Evolutionary conservation across 1,139 yeast species (phyloP), one percentile per base, ranked within the genome.

Genomic region (Ashbya aceris): DNA sequence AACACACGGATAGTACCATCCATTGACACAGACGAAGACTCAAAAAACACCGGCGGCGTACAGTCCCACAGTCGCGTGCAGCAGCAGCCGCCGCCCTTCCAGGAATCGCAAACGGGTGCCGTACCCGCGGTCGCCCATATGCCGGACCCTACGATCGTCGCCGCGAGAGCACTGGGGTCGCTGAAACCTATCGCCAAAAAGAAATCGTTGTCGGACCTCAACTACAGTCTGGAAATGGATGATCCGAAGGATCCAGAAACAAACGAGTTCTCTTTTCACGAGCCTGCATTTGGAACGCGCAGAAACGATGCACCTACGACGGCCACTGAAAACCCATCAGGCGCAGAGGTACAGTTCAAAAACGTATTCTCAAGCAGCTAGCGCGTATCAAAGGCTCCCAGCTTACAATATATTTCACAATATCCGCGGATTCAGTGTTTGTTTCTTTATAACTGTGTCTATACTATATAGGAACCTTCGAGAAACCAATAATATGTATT

Each of bases 1-100:
- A 54, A 55, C 20, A 47, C 54, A 7, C 44, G 50, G 12, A 48
- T 55, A n/a, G 45, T 50, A 8, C 56, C 54, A 3, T 36, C 40
- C 23, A 31, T 30, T n/a, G 28, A 31, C 5, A 35, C 40, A 31
- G 46, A 40, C 38, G 36, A 38, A 10, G 36, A 41, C 9, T 14
- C 10, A 20, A 34, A 34, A 33, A 11, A 8, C 33, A 20, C n/a
- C 10, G 27, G 13, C 13, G 29, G 27, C 6, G 28, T 12, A 9
- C 34, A 33, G 6, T 33, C 14, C 4, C 13, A 28, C 17, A 12
- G 20, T 27, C 14, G n/a, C 9, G 35, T 27, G 3, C 33, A 28
- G 17, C 37, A 34, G 29, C 37, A 14, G 29, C 37, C 11, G n/a
- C 29, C n/a, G 20, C 10, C 33, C 10, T 34, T 23, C 37, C 37